These are phyloP conservation scores for Parsonsia alboflavescens DNA, from an alignment of 257 asterid species.

Conservation along the genomic window DNA sequence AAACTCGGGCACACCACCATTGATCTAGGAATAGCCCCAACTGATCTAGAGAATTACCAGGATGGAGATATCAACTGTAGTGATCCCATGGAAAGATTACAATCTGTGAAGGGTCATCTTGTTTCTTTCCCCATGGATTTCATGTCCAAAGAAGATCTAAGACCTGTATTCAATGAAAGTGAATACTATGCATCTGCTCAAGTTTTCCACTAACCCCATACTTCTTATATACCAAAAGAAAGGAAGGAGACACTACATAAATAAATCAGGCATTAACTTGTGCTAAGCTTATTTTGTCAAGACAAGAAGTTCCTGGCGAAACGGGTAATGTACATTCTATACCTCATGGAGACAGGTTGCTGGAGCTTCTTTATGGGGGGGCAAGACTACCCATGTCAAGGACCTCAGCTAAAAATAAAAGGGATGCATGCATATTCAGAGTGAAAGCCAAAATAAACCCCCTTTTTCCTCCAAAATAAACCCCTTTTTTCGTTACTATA, in stretches of 20 bases:
- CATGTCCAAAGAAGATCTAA: slow-evolving; percentile 84
- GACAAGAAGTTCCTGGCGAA: not conserved
- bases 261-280: not conserved
- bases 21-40: slow-evolving; percentile 86
- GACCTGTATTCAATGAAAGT: slow-evolving; percentile 92
- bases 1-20: slow-evolving; percentile 73
- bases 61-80: slow-evolving; percentile 57
- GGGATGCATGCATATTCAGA: not conserved
- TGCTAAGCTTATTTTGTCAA: not conserved
- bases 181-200: slow-evolving; percentile 94
- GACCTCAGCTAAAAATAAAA: not conserved
- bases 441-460: not conserved
- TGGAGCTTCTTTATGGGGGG: not conserved
- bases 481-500: not conserved
- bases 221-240: not conserved
- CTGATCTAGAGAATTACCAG: slow-evolving; percentile 53
- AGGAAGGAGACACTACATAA: not conserved
- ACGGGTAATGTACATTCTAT: no score
- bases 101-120: slow-evolving; percentile 74
- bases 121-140: slow-evolving; percentile 93
- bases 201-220: slow-evolving; percentile 58
- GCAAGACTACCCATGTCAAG: not conserved
- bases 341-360: not conserved
- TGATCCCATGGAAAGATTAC: slow-evolving; percentile 86
- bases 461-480: not conserved